Conservation (phyloP, 352 stramenopile genomes). For the Vaucheria bursata region DNA sequence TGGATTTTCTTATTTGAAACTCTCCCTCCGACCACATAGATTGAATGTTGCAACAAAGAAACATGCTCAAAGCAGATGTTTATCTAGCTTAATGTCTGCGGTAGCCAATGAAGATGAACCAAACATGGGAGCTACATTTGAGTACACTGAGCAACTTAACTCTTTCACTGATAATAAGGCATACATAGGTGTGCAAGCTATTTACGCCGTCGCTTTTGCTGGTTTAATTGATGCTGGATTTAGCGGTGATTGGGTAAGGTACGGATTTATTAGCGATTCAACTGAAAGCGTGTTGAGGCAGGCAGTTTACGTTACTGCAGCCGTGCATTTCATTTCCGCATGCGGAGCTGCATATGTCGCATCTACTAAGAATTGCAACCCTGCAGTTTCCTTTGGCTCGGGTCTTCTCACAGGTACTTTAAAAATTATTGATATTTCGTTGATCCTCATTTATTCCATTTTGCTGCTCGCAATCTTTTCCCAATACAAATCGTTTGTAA, state of each 20-base stretch:
- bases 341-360: conserved; percentile 30
- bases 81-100: not conserved
- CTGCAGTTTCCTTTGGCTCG: not conserved
- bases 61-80: too few relatives aligned
- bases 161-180: not conserved
- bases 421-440: not conserved
- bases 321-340: conserved; percentile 22
- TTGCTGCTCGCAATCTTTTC: not conserved
- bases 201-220: conserved; percentile 12
- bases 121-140: not conserved
- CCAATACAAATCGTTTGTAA: not conserved
- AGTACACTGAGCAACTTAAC: not conserved
- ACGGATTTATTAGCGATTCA: conserved; percentile 27
- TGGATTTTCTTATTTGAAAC: too few relatives aligned
- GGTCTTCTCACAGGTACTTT: conserved; percentile 6
- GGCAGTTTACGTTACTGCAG: conserved; percentile 11
- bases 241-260: conserved; percentile 37
- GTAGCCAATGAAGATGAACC: too few relatives aligned
- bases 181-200: not conserved
- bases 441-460: not conserved
- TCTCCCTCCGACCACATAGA: not conserved
- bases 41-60: not conserved
- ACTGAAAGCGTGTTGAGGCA: conserved; percentile 5
- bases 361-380: conserved; percentile 11
- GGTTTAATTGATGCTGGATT: conserved; percentile 37